Percentiles rank a stretch among this genome's conserved stretches.
Conservation (phyloP, 2,329 filamentous ascomycete species). For the Macrophomina tecta region DNA sequence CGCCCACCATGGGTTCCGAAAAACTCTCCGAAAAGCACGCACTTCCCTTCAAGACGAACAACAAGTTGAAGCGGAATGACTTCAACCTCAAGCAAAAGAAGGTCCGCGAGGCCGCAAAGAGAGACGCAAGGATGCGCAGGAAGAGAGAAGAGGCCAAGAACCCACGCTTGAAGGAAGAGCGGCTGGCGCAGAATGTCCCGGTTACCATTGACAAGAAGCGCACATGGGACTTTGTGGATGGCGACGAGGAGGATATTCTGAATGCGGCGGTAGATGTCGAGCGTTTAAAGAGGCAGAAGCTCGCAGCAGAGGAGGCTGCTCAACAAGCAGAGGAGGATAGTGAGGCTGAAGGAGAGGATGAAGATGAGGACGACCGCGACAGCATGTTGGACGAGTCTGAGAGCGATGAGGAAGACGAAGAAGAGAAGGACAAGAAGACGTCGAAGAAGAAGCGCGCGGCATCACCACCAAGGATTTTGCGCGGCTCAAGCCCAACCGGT, state of each 20-base stretch:
- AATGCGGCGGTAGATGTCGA: constrained; percentile 54
- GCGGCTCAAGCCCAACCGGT: constrained; percentile 61
- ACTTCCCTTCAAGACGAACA: constrained; percentile 65
- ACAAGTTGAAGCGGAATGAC: constrained; percentile 80
- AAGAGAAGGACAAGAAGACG: constrained; percentile 38
- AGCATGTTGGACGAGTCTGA: constrained; percentile 76
- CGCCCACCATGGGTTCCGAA: constrained; percentile 55
- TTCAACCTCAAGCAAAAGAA: constrained; percentile 83
- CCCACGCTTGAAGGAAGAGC: constrained; percentile 73
- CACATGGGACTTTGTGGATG: constrained; percentile 30
- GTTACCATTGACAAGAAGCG: constrained; percentile 80
- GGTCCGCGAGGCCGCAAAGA: constrained; percentile 72
- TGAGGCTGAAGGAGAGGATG: constrained; percentile 60
- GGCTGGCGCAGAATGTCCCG: constrained; percentile 79
- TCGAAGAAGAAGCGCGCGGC: constrained; percentile 33
- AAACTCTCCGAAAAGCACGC: constrained; percentile 53
- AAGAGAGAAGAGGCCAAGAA: constrained; percentile 87
- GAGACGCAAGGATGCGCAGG: constrained; percentile 76
- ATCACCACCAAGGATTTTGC: constrained; percentile 45
- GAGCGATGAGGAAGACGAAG: constrained; percentile 40
- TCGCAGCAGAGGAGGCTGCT: constrained; percentile 27
- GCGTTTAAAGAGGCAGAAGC: constrained; percentile 29
- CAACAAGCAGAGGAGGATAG: constrained; percentile 53
- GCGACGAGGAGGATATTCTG: constrained; percentile 33
- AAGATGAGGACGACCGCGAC: constrained; percentile 67